Conservation (phyloP, 1,139 yeast species). For the Geotrichum phurueaensis region DNA sequence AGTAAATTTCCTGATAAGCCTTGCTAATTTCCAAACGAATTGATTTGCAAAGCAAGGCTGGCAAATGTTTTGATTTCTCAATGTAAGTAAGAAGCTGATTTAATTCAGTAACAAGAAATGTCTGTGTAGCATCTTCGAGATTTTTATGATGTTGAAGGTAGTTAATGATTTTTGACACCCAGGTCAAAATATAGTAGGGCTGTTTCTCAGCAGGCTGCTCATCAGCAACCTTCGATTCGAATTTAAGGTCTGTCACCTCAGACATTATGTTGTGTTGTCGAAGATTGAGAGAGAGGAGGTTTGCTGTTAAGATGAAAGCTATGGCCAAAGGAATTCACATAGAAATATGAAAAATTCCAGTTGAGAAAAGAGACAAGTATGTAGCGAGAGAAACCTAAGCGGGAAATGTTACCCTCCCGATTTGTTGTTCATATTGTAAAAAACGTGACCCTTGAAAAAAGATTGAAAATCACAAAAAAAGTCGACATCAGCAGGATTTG, state of each 20-base stretch:
- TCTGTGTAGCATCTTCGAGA: constrained; percentile 22
- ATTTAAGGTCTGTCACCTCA: constrained; percentile 15
- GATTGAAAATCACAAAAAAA: constrained; percentile 2
- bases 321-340: neutral
- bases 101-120: constrained; percentile 23
- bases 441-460: constrained; percentile 19
- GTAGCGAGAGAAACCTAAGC: neutral
- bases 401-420: neutral
- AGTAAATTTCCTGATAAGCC: constrained; percentile 22
- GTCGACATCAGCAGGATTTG: constrained; percentile 18
- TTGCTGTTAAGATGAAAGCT: neutral
- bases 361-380: neutral
- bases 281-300: neutral
- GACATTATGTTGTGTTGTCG: constrained; percentile 7
- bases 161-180: constrained; percentile 23
- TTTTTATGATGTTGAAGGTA: constrained; percentile 16
- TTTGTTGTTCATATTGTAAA: neutral
- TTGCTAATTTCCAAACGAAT: constrained; percentile 24
- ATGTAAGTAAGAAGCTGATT: constrained; percentile 22
- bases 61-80: constrained; percentile 22
- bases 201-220: constrained; percentile 25
- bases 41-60: constrained; percentile 24
- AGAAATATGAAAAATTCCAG: neutral
- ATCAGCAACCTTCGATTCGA: constrained; percentile 23
- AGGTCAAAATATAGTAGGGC: constrained; percentile 22